Evolutionary conservation across 75 land plant genomes (phyloP).

Genomic region (Cryptomeria japonica): DNA sequence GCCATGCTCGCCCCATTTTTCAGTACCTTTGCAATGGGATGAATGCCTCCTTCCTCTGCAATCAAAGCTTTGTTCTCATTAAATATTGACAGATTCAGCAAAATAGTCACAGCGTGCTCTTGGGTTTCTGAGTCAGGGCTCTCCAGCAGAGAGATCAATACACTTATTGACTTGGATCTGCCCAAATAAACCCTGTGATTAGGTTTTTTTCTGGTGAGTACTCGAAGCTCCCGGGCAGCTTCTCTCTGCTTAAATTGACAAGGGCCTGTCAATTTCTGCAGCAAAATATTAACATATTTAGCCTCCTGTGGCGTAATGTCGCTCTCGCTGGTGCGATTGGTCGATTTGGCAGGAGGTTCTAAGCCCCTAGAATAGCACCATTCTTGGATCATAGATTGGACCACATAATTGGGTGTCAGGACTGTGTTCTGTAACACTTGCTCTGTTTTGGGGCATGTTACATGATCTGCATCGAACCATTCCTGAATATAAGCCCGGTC

Average conservation of each 20-base stretch:
- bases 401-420: conserved; percentile 67
- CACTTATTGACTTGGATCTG: conserved; percentile 39
- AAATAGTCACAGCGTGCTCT: conserved; percentile 74
- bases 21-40: conserved; percentile 64
- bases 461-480: conserved; percentile 70
- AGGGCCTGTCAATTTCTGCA: conserved; percentile 45
- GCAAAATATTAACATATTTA: conserved; percentile 37
- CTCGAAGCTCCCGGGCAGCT: conserved; percentile 67
- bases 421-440: conserved; percentile 56
- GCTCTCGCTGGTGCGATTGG: neutral
- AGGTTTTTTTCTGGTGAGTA: conserved; percentile 51
- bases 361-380: conserved; percentile 67
- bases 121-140: conserved; percentile 36
- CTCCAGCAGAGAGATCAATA: conserved; percentile 45
- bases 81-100: conserved; percentile 74
- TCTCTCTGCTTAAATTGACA: conserved; percentile 28
- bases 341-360: conserved; percentile 19
- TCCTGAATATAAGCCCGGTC: conserved; percentile 72
- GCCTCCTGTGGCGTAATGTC: conserved; percentile 38
- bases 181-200: conserved; percentile 68
- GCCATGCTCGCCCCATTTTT: conserved; percentile 48
- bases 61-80: conserved; percentile 71
- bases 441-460: conserved; percentile 73
- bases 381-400: conserved; percentile 56
- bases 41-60: conserved; percentile 61